phyloP scores from a whole-genome alignment of 257 asterid species.

The Petunia secreta region DNA sequence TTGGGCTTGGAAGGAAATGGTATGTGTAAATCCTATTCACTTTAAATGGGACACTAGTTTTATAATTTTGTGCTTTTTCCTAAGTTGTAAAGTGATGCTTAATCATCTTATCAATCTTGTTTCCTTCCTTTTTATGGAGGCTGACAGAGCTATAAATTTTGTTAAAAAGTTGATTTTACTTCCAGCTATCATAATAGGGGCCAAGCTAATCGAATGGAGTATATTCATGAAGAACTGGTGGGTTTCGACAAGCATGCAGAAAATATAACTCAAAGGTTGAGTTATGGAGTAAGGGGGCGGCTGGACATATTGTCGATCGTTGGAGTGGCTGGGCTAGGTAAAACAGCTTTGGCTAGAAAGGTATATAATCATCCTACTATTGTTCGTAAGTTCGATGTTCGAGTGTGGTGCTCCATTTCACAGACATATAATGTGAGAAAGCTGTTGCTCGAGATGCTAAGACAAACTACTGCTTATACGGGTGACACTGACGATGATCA shows the following conservation, averaged over 20 bases:
- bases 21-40: no score
- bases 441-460: slow-evolving; percentile 27
- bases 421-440: not conserved
- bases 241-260: slow-evolving; percentile 13
- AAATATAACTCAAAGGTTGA: not conserved
- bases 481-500: not conserved
- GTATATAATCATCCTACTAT: not conserved
- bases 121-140: no score
- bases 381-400: not conserved
- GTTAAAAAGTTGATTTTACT: not conserved
- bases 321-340: slow-evolving; percentile 34
- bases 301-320: slow-evolving; percentile 17
- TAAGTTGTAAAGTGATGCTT: no score
- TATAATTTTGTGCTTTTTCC: no score
- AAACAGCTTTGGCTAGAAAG: slow-evolving; percentile 31
- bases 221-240: not conserved
- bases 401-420: slow-evolving; percentile 33
- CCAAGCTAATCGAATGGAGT: not conserved
- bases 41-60: no score
- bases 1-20: no score
- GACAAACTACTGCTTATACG: not conserved
- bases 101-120: no score
- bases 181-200: not conserved
- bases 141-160: no score
- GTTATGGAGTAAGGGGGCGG: rapidly evolving